A percentile compares a stretch with the other conserved stretches of the same genome.
These are phyloP conservation scores for Trypanosoma congolense DNA, from an alignment of 208 protist genomes.

Conservation along the genomic window DNA sequence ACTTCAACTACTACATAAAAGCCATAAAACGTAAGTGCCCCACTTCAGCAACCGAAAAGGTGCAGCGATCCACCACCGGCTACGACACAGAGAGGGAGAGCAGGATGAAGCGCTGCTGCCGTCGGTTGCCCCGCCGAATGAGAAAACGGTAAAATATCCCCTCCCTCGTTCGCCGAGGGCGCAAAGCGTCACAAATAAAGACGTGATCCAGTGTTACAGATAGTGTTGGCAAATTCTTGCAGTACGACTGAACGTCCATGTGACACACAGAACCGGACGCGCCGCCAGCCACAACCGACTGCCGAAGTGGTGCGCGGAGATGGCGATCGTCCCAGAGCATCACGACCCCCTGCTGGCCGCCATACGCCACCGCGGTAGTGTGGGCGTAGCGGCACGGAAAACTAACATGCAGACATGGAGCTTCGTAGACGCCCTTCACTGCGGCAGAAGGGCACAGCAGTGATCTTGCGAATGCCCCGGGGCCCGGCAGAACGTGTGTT, in stretches of 20 bases:
- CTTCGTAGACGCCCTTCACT: slow-evolving; percentile 6
- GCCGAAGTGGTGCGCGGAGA: slow-evolving; percentile 21
- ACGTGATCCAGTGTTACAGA: slow-evolving; percentile 42
- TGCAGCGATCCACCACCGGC: too few relatives aligned
- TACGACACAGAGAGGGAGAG: too few relatives aligned
- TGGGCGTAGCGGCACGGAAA: slow-evolving; percentile 69
- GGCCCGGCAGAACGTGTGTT: slow-evolving; percentile 16
- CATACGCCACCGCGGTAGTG: slow-evolving; percentile 53
- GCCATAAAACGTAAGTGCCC: too few relatives aligned
- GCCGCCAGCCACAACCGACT: slow-evolving; percentile 7
- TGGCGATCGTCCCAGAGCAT: slow-evolving; percentile 40
- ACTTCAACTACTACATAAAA: too few relatives aligned
- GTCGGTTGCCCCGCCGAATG: too few relatives aligned
- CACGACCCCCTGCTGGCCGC: slow-evolving; percentile 40
- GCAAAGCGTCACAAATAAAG: slow-evolving; percentile 13
- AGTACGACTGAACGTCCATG: slow-evolving; percentile 48
- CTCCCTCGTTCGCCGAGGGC: too few relatives aligned
- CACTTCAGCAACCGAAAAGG: too few relatives aligned
- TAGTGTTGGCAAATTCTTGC: slow-evolving; percentile 39
- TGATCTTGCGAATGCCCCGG: slow-evolving; percentile 7
- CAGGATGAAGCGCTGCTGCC: too few relatives aligned
- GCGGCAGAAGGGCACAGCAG: neutral
- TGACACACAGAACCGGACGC: slow-evolving; percentile 19
- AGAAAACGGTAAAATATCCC: too few relatives aligned
- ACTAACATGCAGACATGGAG: slow-evolving; percentile 25